Evolutionary conservation across 2,329 filamentous ascomycete genomes (phyloP), one percentile per base, ranked within the genome.

Genomic region (Neoscytalidium dimidiatum): DNA sequence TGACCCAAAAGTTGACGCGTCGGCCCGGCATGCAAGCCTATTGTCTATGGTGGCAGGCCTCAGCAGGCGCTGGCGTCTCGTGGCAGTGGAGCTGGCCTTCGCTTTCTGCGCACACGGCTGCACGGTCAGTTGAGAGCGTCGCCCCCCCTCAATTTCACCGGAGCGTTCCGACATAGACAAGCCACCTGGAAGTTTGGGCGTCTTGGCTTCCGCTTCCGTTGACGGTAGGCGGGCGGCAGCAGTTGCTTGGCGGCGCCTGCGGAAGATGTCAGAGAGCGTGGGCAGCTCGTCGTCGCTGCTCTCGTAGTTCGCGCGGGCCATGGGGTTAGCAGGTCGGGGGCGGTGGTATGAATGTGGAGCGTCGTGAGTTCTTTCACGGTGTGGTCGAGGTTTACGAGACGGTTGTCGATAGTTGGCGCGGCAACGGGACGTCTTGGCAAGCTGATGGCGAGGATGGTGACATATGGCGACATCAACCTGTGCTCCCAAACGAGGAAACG

Each of bases 41-140:
- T 76, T 74, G 48, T 77, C 76, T 52, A 72, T 72, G 29, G 72
- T 71, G 7, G 77, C 69, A 8, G 74, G 71, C 23, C 74, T 69
- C n/a, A 77, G 66, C 9, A 74, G 65, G 6, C 75, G 72, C 65
- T 77, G 75, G 56, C 72, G 75, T 28, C 69, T 71, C 23, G 64
- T 52, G 4, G 74, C 72, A 41, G 70, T 72, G 2, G 70, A 65
- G 3, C 52, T 48, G 1, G 58, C 61, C 14, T 68, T 49, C 17
- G 67, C 64, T 49, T 73, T 74, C 2, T 70, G 69, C 17, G 71
- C 65, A 17, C 71, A 65, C 11, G 41, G 17, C 19, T 31, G 26
- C 8, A 13, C 41, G 4, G 41, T 4, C n/a, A 31, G 19, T 5
- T 33, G 11, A 3, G 13, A 28, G n/a, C 17, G n/a, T 9, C 19